Evolutionary conservation across 495 filamentous ascomycete species (phyloP), one percentile per base, ranked within the genome.

Genomic region (Talaromyces adpressus): DNA sequence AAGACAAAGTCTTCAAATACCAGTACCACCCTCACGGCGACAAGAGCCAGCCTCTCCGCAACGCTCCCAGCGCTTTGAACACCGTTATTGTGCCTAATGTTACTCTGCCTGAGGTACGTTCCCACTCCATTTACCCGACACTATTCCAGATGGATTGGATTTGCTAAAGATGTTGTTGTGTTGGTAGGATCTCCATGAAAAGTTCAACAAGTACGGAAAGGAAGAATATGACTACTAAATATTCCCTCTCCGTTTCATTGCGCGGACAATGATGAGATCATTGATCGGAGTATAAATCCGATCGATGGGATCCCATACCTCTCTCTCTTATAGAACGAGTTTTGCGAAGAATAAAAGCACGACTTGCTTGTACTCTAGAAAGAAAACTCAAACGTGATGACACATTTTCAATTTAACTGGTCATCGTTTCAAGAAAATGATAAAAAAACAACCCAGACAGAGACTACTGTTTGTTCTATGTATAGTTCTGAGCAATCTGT

Each of bases 131-230:
- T 25, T 25, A 25, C 25, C 25, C 25, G 25, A 25, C 3, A 25
- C 25, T 25, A 25, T 25, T 25, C 25, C 3, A 25, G 25, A 25
- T 25, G 25, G 3, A 25, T 25, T 25, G 25, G 25, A 25, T 25
- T 27, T 27, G 27, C 27, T 27, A 27, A 27, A 4, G 25, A n/a
- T n/a, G 27, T 3, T 27, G 27, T 3, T 27, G 27, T 27, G 27
- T 27, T 63, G 59, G 39, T 64, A 97, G 94, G 79, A 85, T 57
- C 84, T 95, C 62, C 94, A 98, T 79, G 94, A 98, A 68, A 87
- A 87, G 75, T 98, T 86, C 84, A 98, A 98, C 86, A 98, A 98
- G 85, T 97, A 88, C 84, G 94, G 93, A 77, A 98, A 97, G 85
- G 94, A 97, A 71, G 78, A 81, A 71, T 81, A 74, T 69, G 78